These are phyloP conservation scores for Dactylellina cionopaga DNA, from an alignment of 2,329 filamentous ascomycete species.

Conservation along the genomic window DNA sequence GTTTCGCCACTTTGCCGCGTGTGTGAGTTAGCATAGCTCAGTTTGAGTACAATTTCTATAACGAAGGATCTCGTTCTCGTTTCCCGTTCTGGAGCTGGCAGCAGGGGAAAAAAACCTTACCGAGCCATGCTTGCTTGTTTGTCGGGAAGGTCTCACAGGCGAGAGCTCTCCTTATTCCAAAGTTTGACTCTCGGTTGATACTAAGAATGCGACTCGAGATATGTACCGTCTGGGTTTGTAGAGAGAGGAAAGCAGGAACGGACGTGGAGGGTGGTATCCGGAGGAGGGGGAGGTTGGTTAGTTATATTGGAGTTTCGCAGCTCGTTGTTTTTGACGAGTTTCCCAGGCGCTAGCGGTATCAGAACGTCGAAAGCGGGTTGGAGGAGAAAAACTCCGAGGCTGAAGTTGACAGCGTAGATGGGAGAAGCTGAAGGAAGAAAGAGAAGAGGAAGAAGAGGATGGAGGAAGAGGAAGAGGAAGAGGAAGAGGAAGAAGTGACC, in stretches of 20 bases:
- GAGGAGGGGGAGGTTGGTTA: constrained; percentile 27
- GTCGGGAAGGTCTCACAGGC: constrained; percentile 1
- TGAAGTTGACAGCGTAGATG: background rate
- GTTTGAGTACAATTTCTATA: background rate
- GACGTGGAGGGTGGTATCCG: background rate
- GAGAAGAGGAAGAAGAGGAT: background rate
- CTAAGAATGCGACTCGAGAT: constrained; percentile 11
- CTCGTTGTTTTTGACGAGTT: constrained; percentile 37
- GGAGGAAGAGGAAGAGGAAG: background rate
- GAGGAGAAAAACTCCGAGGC: background rate
- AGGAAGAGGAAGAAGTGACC: too few species aligned
- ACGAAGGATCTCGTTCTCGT: background rate
- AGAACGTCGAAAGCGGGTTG: constrained; percentile 11
- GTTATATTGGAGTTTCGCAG: constrained; percentile 33
- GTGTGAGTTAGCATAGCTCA: background rate
- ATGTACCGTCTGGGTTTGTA: background rate
- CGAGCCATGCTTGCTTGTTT: constrained; percentile 37
- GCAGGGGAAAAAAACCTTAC: constrained; percentile 33
- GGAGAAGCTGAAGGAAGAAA: background rate
- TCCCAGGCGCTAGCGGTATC: constrained; percentile 41
- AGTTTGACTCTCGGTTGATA: constrained; percentile 3
- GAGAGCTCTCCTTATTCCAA: background rate
- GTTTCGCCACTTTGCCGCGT: constrained; percentile 73
- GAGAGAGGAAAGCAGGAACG: background rate
- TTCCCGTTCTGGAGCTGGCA: background rate